These are phyloP conservation scores for Talaromyces verruculosus DNA, from an alignment of 2,329 filamentous ascomycete species.

Conservation along the genomic window DNA sequence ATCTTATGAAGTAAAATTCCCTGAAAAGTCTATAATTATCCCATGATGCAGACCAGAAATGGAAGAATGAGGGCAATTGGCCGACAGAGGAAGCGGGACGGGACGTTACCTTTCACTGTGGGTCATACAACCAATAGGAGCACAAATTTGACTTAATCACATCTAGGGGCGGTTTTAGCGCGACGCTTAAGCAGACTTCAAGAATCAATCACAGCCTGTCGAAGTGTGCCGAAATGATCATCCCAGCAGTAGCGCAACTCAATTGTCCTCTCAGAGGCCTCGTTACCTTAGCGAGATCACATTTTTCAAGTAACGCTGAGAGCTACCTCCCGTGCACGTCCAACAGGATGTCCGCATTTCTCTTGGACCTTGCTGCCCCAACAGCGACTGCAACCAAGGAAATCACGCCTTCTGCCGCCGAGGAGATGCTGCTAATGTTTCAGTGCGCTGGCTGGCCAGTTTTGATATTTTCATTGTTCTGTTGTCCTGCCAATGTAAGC, in stretches of 20 bases:
- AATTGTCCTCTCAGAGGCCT: constrained; percentile 8
- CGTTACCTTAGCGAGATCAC: background rate
- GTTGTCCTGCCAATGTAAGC: background rate
- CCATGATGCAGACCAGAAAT: background rate
- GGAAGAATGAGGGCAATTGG: background rate
- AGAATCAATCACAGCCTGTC: constrained; percentile 10
- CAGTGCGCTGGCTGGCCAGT: background rate
- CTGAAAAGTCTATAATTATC: background rate
- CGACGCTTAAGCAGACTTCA: background rate
- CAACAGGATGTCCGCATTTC: background rate
- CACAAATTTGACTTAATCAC: background rate
- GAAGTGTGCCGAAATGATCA: constrained; percentile 6
- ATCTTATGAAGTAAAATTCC: background rate
- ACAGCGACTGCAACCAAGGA: background rate
- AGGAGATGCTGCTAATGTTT: background rate
- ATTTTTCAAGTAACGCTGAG: background rate
- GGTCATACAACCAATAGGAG: background rate
- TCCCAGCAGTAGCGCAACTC: constrained; percentile 15
- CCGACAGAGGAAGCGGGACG: background rate
- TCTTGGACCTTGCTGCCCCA: background rate
- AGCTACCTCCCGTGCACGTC: background rate
- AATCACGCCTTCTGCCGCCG: background rate
- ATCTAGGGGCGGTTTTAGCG: background rate
- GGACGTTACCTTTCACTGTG: background rate
- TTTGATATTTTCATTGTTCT: background rate